Evolutionary conservation across 2,329 filamentous ascomycete genomes (phyloP).

Genomic region (Chaetomiaceae sp.): DNA sequence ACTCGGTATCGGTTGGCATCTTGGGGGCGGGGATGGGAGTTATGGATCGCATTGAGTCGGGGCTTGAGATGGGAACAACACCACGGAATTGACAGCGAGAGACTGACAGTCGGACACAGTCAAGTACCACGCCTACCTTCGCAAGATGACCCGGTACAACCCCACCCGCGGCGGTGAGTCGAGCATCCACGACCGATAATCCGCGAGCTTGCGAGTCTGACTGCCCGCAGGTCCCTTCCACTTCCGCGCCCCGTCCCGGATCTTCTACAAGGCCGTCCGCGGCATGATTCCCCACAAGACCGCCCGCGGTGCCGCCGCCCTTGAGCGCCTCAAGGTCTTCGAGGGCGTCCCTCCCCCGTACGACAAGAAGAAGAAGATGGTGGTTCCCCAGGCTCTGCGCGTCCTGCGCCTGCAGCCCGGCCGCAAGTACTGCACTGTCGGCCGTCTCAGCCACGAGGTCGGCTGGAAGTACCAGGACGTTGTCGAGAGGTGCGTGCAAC

Average conservation of each 20-base stretch:
- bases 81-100: not conserved
- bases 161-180: conserved; percentile 91
- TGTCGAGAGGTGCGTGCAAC: conserved; percentile 77
- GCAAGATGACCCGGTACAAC: conserved; percentile 99
- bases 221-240: conserved; percentile 82
- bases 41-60: not conserved
- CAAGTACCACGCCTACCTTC: conserved; percentile 99
- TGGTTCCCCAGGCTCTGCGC: conserved; percentile 96
- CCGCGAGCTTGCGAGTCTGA: conserved; percentile 43
- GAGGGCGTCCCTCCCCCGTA: conserved; percentile 98
- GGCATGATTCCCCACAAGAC: conserved; percentile 99
- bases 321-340: conserved; percentile 99
- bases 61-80: not conserved
- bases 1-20: not conserved
- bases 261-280: conserved; percentile 99
- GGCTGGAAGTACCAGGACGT: conserved; percentile 99
- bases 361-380: conserved; percentile 99
- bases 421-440: conserved; percentile 99
- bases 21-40: not conserved
- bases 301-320: conserved; percentile 87
- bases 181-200: conserved; percentile 25
- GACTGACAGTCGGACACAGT: conserved; percentile 65
- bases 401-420: conserved; percentile 96
- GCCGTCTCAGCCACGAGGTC: conserved; percentile 96
- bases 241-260: conserved; percentile 97